phyloP scores from a whole-genome alignment of 345 rosid genomes.

The Melaleuca alternifolia region DNA sequence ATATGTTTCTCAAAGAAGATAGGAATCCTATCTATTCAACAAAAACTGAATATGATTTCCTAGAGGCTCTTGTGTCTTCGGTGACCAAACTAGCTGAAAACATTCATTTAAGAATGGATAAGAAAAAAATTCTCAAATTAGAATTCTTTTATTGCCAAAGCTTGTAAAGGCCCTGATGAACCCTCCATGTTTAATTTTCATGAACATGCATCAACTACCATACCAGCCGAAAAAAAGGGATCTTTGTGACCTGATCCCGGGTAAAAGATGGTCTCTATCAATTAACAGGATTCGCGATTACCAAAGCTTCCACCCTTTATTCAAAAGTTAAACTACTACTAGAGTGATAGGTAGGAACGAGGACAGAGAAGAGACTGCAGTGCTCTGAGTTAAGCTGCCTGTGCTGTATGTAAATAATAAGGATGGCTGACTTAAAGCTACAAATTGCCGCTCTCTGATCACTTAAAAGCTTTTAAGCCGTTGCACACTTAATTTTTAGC shows the following conservation, averaged over 20 bases:
- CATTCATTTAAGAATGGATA: background rate
- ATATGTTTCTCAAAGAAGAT: background rate
- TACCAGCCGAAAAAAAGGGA: background rate
- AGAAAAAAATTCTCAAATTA: background rate
- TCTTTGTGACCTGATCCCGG: background rate
- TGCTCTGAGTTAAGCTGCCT: background rate
- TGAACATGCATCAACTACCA: background rate
- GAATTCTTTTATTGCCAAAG: background rate
- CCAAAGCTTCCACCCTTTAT: background rate
- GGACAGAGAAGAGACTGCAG: background rate
- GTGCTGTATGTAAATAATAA: background rate
- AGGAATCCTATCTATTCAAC: background rate
- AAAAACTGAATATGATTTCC: background rate
- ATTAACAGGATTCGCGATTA: background rate
- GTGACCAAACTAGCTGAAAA: background rate
- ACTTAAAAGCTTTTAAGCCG: background rate
- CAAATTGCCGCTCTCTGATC: background rate
- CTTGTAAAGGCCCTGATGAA: background rate
- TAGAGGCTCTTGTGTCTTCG: background rate
- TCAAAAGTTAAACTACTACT: background rate
- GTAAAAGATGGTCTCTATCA: background rate
- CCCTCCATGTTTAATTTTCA: background rate
- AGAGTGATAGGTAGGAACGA: background rate
- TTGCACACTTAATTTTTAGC: background rate
- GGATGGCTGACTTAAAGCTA: background rate